phyloP scores from a whole-genome alignment of 2,329 filamentous ascomycete genomes.

The Penicillium sp. region DNA sequence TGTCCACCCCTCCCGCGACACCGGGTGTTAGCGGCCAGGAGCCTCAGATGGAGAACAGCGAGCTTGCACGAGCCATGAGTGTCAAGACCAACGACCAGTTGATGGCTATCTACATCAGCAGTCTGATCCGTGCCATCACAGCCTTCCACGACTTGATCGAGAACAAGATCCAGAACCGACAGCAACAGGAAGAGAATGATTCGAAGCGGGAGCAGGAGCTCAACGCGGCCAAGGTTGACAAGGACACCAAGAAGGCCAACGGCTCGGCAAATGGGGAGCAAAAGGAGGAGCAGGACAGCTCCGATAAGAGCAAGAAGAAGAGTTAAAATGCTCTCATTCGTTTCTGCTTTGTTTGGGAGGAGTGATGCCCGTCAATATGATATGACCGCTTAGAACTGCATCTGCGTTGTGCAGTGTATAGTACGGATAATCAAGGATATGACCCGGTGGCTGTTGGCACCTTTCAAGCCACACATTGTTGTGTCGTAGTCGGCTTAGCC shows the following conservation, averaged over 20 bases:
- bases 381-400: slow-evolving; percentile 27
- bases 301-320: slow-evolving; percentile 57
- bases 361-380: slow-evolving; percentile 22
- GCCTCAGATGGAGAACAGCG: slow-evolving; percentile 63
- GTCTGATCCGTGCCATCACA: slow-evolving; percentile 93
- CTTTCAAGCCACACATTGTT: background rate
- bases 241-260: slow-evolving; percentile 50
- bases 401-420: slow-evolving; percentile 25
- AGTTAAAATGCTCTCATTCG: slow-evolving; percentile 27
- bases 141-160: slow-evolving; percentile 99
- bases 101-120: slow-evolving; percentile 96
- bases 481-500: background rate
- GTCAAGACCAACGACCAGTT: slow-evolving; percentile 99
- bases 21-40: slow-evolving; percentile 56
- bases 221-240: slow-evolving; percentile 63
- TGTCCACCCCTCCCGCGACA: slow-evolving; percentile 71
- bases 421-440: slow-evolving; percentile 21
- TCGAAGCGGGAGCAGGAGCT: slow-evolving; percentile 64
- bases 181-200: slow-evolving; percentile 94
- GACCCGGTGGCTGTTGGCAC: slow-evolving; percentile 4
- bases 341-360: slow-evolving; percentile 1
- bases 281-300: slow-evolving; percentile 51
- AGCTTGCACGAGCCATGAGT: slow-evolving; percentile 93
- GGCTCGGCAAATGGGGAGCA: slow-evolving; percentile 52
- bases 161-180: slow-evolving; percentile 99